These are phyloP conservation scores for Canavalia gladiata DNA, from an alignment of 306 rosid genomes.

Conservation along the genomic window DNA sequence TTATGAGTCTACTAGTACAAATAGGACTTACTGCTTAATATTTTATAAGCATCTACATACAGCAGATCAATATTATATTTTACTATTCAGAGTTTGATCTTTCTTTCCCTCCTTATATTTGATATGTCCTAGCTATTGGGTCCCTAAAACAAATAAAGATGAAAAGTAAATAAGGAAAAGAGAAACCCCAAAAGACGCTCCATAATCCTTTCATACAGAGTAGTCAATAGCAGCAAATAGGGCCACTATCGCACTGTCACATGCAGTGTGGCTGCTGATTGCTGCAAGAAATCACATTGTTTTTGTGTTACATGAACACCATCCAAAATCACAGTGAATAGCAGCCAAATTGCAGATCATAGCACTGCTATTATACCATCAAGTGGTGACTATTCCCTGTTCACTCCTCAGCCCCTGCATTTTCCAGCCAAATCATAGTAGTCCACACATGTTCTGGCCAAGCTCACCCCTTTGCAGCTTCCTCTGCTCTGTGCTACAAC, in stretches of 20 bases:
- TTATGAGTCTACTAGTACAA: background rate
- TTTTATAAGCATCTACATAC: background rate
- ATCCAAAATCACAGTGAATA: background rate
- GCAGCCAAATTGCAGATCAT: background rate
- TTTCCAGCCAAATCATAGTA: background rate
- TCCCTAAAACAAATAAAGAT: constrained; percentile 11
- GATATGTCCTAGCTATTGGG: background rate
- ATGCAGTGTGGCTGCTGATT: background rate
- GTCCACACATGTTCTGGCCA: background rate
- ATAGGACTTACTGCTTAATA: background rate
- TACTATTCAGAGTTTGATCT: constrained; percentile 9
- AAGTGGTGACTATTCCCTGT: background rate
- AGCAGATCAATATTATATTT: background rate
- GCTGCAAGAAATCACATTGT: background rate
- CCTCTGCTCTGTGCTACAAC: background rate
- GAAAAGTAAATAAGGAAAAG: background rate
- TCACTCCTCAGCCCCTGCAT: background rate
- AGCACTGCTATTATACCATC: background rate
- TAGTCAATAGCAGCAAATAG: background rate
- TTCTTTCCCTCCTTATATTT: background rate
- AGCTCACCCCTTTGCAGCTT: background rate
- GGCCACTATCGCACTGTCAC: background rate
- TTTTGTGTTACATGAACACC: background rate
- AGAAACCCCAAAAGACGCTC: constrained; percentile 11
- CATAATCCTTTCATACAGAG: constrained; percentile 12